Base-by-base conservation (phyloP, 1,139 yeast genomes). In the Candida dubliniensis region DNA sequence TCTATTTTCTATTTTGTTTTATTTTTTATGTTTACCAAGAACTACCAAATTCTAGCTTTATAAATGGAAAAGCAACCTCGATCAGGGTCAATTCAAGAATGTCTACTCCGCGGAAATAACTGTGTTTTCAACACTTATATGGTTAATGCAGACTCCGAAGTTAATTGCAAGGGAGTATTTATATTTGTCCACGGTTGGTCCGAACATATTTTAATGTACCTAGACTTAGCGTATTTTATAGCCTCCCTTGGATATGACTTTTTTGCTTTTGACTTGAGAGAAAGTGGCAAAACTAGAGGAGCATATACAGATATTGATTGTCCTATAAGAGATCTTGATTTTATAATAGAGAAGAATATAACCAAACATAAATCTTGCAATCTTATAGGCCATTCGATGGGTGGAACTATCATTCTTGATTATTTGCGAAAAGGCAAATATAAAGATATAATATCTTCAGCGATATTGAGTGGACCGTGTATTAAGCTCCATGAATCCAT, bases 131-230 rank as follows among this genome's bases (percentile, higher is more conserved):
- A 55, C 32, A 49, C 59, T 11, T 46, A 52, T 23, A 42, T 47
- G 11, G 44, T 50, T 30, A 48, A 48, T 1, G 48, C 53, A 1
- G 14, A 25, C 2, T 25, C 41, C 1, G 36, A 45, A 2, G 36
- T 31, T 10, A 24, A 14, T 12, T 37, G 12, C 31, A 35, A 31
- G 36, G 63, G 64, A 3, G 51, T 47, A 37, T 36, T 59, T 3
- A 35, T 60, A 8, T 44, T 60, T 8, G 38, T 58, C 5, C 64
- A 60, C 45, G 64, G 64, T 2, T 60, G 61, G 61, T 51, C 60
- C 37, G 64, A 60, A 41, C 60, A 58, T 36, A 23, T 53, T 2
- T 23, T 37, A 2, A 55, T 59, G 60, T 60, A 59, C 41, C 45
- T 47, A 26, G 40, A 57, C 13, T 38, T 54, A 13, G 58, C 58